phyloP scores from a whole-genome alignment of 441 rosid species.

The Gossypium trilobum region DNA sequence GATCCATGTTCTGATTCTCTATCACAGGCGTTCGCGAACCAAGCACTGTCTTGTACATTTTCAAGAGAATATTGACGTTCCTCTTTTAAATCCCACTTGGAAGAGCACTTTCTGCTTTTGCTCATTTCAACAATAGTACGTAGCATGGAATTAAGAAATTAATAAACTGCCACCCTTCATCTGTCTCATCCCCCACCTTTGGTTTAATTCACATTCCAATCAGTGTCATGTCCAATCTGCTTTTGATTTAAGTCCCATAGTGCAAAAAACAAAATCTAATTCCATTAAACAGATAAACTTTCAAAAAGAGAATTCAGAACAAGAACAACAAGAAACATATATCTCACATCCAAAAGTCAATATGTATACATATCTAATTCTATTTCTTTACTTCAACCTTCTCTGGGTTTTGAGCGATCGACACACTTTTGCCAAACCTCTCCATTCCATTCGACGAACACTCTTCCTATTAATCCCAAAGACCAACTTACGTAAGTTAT shows the following conservation, averaged over 20 bases:
- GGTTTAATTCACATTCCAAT: not conserved
- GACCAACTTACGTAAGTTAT: not conserved
- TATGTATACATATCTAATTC: not conserved
- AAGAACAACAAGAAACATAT: not conserved
- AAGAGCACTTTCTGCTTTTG: constrained; percentile 50
- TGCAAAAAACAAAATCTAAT: not conserved
- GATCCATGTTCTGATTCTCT: constrained; percentile 38
- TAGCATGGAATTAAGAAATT: constrained; percentile 14
- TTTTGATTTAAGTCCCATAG: not conserved
- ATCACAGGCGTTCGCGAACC: constrained; percentile 42
- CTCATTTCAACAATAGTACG: constrained; percentile 42
- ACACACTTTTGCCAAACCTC: not conserved
- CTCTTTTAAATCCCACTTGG: constrained; percentile 80
- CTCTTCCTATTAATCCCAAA: not conserved
- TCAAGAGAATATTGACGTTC: constrained; percentile 41
- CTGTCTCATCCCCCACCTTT: not conserved
- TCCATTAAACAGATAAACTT: not conserved
- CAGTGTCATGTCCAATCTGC: not conserved
- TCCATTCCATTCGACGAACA: not conserved
- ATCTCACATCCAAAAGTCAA: not conserved
- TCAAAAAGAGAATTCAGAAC: not conserved
- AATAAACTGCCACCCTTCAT: constrained; percentile 1
- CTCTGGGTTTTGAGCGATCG: not conserved
- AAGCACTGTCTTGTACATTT: constrained; percentile 25
- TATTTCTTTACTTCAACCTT: not conserved